A percentile compares a stretch with the other conserved stretches of the same genome.
phyloP scores from a whole-genome alignment of 2,329 filamentous ascomycete genomes.

The Cercospora sojina region DNA sequence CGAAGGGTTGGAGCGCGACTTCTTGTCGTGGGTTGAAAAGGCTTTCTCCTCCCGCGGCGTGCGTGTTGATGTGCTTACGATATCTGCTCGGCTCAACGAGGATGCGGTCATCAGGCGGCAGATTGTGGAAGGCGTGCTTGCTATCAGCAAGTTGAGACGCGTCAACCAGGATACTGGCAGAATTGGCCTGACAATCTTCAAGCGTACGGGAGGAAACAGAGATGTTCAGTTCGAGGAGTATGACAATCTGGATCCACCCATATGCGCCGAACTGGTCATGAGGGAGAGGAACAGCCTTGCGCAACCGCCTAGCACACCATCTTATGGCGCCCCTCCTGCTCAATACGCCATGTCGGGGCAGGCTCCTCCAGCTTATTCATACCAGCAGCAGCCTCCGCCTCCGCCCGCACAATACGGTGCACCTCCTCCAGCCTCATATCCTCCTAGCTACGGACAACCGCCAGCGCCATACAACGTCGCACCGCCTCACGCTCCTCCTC shows the following conservation, averaged over 20 bases:
- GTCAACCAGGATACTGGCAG: slow-evolving; percentile 67
- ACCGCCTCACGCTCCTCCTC: slow-evolving; percentile 34
- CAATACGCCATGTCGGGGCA: slow-evolving; percentile 27
- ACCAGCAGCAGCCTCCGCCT: slow-evolving; percentile 36
- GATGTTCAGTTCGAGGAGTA: slow-evolving; percentile 88
- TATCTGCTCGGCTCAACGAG: slow-evolving; percentile 74
- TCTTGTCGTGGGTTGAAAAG: slow-evolving; percentile 77
- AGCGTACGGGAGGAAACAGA: slow-evolving; percentile 69
- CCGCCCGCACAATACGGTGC: slow-evolving; percentile 36
- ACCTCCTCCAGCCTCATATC: slow-evolving; percentile 22
- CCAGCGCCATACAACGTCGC: slow-evolving; percentile 37
- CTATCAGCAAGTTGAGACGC: slow-evolving; percentile 73
- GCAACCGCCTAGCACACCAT: slow-evolving; percentile 27
- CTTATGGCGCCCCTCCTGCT: slow-evolving; percentile 32
- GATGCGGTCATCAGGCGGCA: slow-evolving; percentile 79
- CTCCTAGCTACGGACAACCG: slow-evolving; percentile 25
- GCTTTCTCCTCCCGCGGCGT: slow-evolving; percentile 71
- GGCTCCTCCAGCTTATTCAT: slow-evolving; percentile 31
- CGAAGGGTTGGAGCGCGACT: slow-evolving; percentile 74
- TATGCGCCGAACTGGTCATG: slow-evolving; percentile 77
- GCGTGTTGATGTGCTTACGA: slow-evolving; percentile 73
- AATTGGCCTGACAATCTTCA: slow-evolving; percentile 81
- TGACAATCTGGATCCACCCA: slow-evolving; percentile 71
- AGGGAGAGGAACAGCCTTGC: slow-evolving; percentile 60
- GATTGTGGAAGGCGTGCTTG: slow-evolving; percentile 83